Evolutionary conservation across 1,139 yeast genomes (phyloP).

Genomic region (Sugiyamaella neomexicana): DNA sequence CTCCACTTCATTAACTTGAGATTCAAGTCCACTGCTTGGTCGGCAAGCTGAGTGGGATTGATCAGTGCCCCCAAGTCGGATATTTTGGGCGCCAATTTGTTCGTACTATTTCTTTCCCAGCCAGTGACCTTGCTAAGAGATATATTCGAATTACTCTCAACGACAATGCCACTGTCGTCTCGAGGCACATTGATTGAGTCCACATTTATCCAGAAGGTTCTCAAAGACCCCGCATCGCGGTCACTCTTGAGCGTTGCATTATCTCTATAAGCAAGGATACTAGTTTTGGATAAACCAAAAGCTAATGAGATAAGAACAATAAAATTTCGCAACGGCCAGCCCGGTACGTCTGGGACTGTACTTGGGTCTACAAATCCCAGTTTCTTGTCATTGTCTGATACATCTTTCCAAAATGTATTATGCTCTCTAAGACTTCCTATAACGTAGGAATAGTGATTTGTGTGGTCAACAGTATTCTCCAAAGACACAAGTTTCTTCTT

Average conservation of each 20-base stretch:
- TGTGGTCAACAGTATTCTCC: constrained; percentile 21
- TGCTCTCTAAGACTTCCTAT: constrained; percentile 31
- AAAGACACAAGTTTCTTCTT: constrained; percentile 9
- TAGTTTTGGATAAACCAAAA: constrained; percentile 43
- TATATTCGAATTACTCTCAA: not conserved
- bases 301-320: constrained; percentile 53
- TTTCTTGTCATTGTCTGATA: constrained; percentile 21
- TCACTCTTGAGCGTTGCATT: constrained; percentile 19
- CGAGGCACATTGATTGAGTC: constrained; percentile 10
- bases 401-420: constrained; percentile 26
- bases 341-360: constrained; percentile 49
- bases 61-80: constrained; percentile 80
- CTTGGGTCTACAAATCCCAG: constrained; percentile 67
- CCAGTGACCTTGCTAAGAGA: constrained; percentile 55
- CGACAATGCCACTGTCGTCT: too few relatives aligned
- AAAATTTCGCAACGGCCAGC: constrained; percentile 67
- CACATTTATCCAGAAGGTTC: constrained; percentile 36
- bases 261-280: constrained; percentile 42
- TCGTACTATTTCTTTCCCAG: constrained; percentile 82
- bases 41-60: constrained; percentile 77
- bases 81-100: constrained; percentile 74
- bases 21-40: constrained; percentile 89
- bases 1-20: constrained; percentile 96
- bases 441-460: constrained; percentile 30
- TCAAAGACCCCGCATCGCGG: constrained; percentile 3